Evolutionary conservation across 208 protist genomes (phyloP), one percentile per base, ranked within the genome.

Genomic region (Leptomonas pyrrhocoris): DNA sequence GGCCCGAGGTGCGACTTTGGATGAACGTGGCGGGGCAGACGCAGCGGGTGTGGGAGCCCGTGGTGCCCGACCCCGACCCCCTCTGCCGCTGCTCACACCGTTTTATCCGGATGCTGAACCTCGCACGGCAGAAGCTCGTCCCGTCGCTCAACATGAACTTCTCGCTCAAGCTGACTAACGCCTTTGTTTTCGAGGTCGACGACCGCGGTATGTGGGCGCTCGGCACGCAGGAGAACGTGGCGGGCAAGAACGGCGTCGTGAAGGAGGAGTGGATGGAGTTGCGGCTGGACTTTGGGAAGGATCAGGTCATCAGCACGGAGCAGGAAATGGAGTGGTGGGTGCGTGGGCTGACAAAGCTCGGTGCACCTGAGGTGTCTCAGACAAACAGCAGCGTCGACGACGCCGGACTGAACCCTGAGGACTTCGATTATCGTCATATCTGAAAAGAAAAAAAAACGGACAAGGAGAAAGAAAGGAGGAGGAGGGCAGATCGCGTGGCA

Each of bases 301-400:
- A 80, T 15, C 86, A 93, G 73, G 70, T 76, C n/a, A 92, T 96
- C 63, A 77, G 57, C 60, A 94, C 85, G 12, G 90, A 93, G 78
- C 88, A 93, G 66, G 90, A 96, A 75, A 89, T 96, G 88, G 88
- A 96, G 84, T 96, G 90, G 90, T 96, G 90, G 88, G 83, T 94
- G 74, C 83, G 86, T 0, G 90, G 90, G 15, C 75, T 96, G 50
- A 93, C 83, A 11, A 88, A 89, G 68, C 82, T 96, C 18, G 90
- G 90, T 8, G 88, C 84, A 12, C 90, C 90, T 48, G 90, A 96
- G 79, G 67, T 92, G 74, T 86, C 87, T 38, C 87, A 93, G 73
- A 85, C 83, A 54, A 86, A 89, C 77, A 93, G 83, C 77, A 92
- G 81, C 64, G 73, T 93, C 19, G 90, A 93, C 13, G 90, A 95